Conservation (phyloP, 2,329 filamentous ascomycete genomes). For the Hymenoscyphus repandus region DNA sequence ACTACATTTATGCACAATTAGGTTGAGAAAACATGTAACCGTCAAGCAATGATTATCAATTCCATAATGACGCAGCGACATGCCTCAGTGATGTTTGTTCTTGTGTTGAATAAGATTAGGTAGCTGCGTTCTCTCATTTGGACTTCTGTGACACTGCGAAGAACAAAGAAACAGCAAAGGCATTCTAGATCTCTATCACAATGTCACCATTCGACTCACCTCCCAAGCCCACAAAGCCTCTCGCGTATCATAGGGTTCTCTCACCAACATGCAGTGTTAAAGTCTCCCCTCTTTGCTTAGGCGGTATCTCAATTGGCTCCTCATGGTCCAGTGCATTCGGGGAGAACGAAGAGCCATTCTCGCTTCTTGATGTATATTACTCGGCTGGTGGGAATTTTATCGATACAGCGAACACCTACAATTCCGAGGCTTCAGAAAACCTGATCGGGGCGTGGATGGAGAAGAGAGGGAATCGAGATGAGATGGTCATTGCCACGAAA, state of each 20-base stretch:
- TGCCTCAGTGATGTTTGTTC: too few species aligned
- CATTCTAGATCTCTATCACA: too few species aligned
- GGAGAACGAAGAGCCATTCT: conserved; percentile 48
- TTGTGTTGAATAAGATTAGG: too few species aligned
- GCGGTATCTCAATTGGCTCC: not conserved
- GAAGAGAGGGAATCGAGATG: conserved; percentile 42
- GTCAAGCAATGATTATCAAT: too few species aligned
- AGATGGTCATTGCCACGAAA: conserved; percentile 50
- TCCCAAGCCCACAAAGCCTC: too few species aligned
- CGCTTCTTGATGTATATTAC: conserved; percentile 49
- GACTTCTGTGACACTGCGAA: too few species aligned
- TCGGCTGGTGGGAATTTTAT: conserved; percentile 59
- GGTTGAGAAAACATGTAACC: too few species aligned
- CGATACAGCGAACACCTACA: conserved; percentile 56
- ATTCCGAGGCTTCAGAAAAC: conserved; percentile 33
- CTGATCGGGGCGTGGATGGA: conserved; percentile 49
- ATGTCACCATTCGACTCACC: too few species aligned
- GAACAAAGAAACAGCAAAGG: too few species aligned
- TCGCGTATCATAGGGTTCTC: not conserved
- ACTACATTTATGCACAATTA: too few species aligned
- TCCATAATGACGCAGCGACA: too few species aligned
- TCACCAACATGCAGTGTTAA: not conserved
- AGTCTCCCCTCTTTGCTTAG: not conserved
- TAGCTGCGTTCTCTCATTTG: too few species aligned
- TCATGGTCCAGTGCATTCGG: conserved; percentile 29